Evolutionary conservation across 2,329 filamentous ascomycete genomes (phyloP).

Genomic region (Zymoseptoria tritici): DNA sequence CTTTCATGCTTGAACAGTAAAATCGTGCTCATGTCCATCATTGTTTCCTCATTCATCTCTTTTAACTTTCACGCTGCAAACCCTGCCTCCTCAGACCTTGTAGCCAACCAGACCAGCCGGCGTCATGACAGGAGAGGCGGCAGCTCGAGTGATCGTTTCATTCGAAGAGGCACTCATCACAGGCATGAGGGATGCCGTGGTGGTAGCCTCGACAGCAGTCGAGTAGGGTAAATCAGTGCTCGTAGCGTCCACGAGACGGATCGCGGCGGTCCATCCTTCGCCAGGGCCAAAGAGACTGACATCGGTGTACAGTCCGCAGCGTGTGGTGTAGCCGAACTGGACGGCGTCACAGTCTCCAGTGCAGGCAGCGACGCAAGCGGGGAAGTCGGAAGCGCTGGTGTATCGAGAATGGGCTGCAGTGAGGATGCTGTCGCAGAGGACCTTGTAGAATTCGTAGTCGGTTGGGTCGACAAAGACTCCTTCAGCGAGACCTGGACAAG

Average conservation of each 20-base stretch:
- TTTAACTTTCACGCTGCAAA: neutral
- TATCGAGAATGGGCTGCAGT: conserved; percentile 14
- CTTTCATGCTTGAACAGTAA: neutral
- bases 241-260: conserved; percentile 9
- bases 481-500: conserved; percentile 12
- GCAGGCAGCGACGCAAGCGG: conserved; percentile 13
- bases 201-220: neutral
- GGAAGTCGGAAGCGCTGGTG: conserved; percentile 13
- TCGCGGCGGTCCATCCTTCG: conserved; percentile 15
- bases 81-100: neutral
- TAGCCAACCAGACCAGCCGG: neutral
- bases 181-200: neutral
- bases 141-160: neutral
- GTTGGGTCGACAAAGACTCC: conserved; percentile 11
- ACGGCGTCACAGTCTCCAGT: conserved; percentile 17
- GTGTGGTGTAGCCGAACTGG: conserved; percentile 14
- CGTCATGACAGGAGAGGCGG: neutral
- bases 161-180: neutral
- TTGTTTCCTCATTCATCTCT: neutral
- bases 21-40: neutral
- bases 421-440: conserved; percentile 15
- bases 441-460: conserved; percentile 11
- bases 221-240: neutral
- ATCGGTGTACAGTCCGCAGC: conserved; percentile 17
- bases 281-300: conserved; percentile 12